These are phyloP conservation scores for Fusarium citri DNA, from an alignment of 2,329 filamentous ascomycete genomes.

Conservation along the genomic window DNA sequence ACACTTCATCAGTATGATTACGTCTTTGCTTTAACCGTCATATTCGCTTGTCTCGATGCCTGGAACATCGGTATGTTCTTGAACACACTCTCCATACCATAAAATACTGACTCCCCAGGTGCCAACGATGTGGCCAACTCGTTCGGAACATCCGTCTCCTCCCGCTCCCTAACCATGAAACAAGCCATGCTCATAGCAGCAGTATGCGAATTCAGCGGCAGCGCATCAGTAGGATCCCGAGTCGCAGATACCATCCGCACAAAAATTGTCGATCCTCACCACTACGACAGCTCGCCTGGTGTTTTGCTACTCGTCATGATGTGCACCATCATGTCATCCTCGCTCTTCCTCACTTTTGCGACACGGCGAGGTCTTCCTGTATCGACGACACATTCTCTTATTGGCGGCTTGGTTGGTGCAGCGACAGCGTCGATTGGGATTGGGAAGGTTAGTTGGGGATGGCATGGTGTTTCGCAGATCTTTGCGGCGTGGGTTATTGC, in stretches of 20 bases:
- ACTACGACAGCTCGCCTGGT: constrained; percentile 66
- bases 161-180: constrained; percentile 71
- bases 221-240: constrained; percentile 69
- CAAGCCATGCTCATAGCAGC: constrained; percentile 70
- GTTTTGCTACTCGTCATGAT: constrained; percentile 67
- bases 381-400: constrained; percentile 65
- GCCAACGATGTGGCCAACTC: constrained; percentile 80
- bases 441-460: constrained; percentile 53
- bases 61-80: constrained; percentile 65
- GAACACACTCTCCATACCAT: too few relatives aligned
- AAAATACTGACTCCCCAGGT: constrained; percentile 47
- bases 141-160: constrained; percentile 78
- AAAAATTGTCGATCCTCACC: constrained; percentile 60
- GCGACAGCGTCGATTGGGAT: constrained; percentile 53
- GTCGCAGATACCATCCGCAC: constrained; percentile 70
- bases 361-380: constrained; percentile 64
- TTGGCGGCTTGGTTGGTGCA: constrained; percentile 56
- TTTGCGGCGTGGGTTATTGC: constrained; percentile 55
- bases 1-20: constrained; percentile 64
- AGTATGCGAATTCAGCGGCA: constrained; percentile 71
- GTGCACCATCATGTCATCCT: constrained; percentile 63
- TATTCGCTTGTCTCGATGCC: constrained; percentile 69
- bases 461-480: constrained; percentile 53
- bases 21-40: constrained; percentile 65
- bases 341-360: constrained; percentile 64